Evolutionary conservation across 345 rosid species (phyloP), one percentile per base, ranked within the genome.

Genomic region (Populus pruinosa): DNA sequence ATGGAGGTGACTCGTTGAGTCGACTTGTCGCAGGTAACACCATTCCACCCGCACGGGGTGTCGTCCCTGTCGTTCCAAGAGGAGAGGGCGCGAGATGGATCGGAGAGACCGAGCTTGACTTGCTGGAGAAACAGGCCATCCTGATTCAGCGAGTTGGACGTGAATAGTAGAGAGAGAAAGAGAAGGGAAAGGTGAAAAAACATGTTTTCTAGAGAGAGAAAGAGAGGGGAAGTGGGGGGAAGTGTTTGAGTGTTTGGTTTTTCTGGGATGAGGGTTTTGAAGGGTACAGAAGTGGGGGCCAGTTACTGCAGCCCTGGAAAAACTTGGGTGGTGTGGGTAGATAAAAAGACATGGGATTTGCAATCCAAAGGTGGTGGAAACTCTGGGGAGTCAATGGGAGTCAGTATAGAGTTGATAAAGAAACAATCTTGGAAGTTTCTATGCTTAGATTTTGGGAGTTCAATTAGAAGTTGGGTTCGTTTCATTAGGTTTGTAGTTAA

Each of bases 121-220:
- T 82, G 87, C 72, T 85, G 93, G 73, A 96, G 94, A 71, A 80
- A 90, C 74, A 88, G 89, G 41, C 97, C 98, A 64, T 93, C 97
- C 70, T 91, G 87, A 90, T 83, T 92, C 1, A 89, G 90, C 5
- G 90, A 85, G 67, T 53, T 74, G 38, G 81, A 35, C 20, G 76
- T 7, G 50, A 23, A 9, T 27, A 12, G 78, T 62, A 68, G 50
- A 12, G 71, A 79, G 64, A 83, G 74, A 29, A 76, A 38, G 27
- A 83, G 41, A 25, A 86, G 78, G 41, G 87, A 47, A 12, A 87
- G 44, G n/a, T 87, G 76, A 35, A 74, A 77, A 61, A 85, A 31
- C 91, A 87, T 90, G 74, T 77, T 79, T 23, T 8, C 29, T 29
- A 0, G 59, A 44, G 64, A 8, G 25, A 63, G 27, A 44, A 39